Conservation (phyloP, 2,329 filamentous ascomycete genomes). For the Fusarium caatingaense region DNA sequence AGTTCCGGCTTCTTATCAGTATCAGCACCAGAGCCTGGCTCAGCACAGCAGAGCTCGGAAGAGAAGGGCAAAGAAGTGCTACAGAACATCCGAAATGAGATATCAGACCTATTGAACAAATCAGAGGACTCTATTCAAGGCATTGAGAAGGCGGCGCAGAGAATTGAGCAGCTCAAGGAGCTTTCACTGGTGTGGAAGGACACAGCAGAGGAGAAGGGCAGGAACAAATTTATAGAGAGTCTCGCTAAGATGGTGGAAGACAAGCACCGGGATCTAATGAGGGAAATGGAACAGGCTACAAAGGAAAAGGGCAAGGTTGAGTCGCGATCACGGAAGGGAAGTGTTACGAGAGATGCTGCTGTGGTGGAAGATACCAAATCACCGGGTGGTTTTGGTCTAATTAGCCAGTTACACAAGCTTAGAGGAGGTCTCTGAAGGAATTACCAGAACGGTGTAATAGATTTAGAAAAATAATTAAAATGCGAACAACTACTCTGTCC, state of each 20-base stretch:
- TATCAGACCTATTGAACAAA: constrained; percentile 71
- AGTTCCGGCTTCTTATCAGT: constrained; percentile 90
- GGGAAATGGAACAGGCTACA: constrained; percentile 60
- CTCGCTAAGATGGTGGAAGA: constrained; percentile 88
- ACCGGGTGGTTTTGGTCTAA: constrained; percentile 67
- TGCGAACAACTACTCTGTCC: background rate
- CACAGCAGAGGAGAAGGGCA: constrained; percentile 92
- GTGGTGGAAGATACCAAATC: constrained; percentile 56
- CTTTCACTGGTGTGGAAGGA: constrained; percentile 89
- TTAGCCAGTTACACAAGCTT: constrained; percentile 72
- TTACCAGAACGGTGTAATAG: background rate
- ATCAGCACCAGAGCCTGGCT: constrained; percentile 81
- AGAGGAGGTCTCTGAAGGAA: constrained; percentile 60
- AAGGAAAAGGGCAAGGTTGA: constrained; percentile 52
- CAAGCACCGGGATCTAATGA: constrained; percentile 64
- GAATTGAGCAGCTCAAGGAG: constrained; percentile 81
- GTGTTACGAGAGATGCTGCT: constrained; percentile 44
- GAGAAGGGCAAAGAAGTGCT: constrained; percentile 89
- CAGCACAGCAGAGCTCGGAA: constrained; percentile 74
- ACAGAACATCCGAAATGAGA: constrained; percentile 75
- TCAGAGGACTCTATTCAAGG: constrained; percentile 71
- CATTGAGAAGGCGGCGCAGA: constrained; percentile 76
- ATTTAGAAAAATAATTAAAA: background rate
- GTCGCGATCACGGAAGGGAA: constrained; percentile 53
- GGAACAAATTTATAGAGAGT: constrained; percentile 82